Evolutionary conservation across 208 protist species (phyloP).

Genomic region (Blechomonas ayalai): DNA sequence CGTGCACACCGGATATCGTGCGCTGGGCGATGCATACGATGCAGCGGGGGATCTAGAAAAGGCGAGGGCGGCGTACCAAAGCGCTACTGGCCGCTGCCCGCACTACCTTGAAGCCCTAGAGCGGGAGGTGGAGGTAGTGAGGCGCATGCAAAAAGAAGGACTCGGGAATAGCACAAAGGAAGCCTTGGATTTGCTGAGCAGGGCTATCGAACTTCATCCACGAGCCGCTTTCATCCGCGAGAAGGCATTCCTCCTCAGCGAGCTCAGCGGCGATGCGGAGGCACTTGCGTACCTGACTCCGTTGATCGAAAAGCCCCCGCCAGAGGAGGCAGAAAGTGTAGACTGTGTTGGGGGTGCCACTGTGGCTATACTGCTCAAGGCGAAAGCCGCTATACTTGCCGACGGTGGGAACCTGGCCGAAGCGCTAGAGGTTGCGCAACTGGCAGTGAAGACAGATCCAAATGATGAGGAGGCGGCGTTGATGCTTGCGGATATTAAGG

Average conservation of each 20-base stretch:
- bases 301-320: slow-evolving; percentile 59
- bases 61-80: slow-evolving; percentile 42
- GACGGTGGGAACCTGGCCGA: slow-evolving; percentile 60
- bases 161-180: no score
- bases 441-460: slow-evolving; percentile 49
- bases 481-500: slow-evolving; percentile 54
- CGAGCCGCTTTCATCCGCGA: slow-evolving; percentile 65
- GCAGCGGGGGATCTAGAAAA: slow-evolving; percentile 31
- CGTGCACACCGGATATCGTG: slow-evolving; percentile 43
- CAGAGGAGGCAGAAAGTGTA: slow-evolving; percentile 75
- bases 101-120: slow-evolving; percentile 63
- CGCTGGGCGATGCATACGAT: slow-evolving; percentile 53
- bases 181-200: slow-evolving; percentile 38
- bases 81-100: slow-evolving; percentile 37
- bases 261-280: slow-evolving; percentile 61
- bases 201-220: slow-evolving; percentile 69
- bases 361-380: slow-evolving; percentile 69
- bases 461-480: slow-evolving; percentile 62
- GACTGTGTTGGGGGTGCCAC: slow-evolving; percentile 31
- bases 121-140: slow-evolving; percentile 43
- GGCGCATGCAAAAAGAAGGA: slow-evolving; percentile 21
- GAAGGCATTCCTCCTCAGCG: slow-evolving; percentile 84
- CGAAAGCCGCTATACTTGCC: slow-evolving; percentile 83
- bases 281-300: slow-evolving; percentile 67
- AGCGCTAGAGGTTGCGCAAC: slow-evolving; percentile 49